Percentiles rank a stretch among this genome's conserved stretches.
phyloP scores from a whole-genome alignment of 805 yeast genomes.

The Blastobotrys chiropterorum region DNA sequence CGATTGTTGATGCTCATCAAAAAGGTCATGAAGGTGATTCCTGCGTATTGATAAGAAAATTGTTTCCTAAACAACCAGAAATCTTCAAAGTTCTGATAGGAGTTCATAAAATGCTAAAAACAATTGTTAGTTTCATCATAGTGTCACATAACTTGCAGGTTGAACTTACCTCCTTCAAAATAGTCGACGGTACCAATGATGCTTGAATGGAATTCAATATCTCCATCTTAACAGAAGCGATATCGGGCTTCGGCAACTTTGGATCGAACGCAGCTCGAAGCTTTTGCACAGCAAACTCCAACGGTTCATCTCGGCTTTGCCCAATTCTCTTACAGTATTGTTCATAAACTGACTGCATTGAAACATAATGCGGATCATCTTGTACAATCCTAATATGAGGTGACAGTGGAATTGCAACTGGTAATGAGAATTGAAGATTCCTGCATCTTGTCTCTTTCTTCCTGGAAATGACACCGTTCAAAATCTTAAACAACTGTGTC shows the following conservation, averaged over 20 bases:
- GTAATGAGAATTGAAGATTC: conserved; percentile 76
- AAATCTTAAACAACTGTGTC: conserved; percentile 82
- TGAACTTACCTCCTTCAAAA: conserved; percentile 52
- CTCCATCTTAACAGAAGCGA: conserved; percentile 82
- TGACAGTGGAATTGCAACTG: conserved; percentile 87
- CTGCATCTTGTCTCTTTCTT: conserved; percentile 87
- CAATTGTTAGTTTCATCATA: background rate
- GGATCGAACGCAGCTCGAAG: conserved; percentile 91
- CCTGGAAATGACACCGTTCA: conserved; percentile 72
- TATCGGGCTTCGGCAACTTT: conserved; percentile 86
- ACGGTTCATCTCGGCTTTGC: conserved; percentile 81
- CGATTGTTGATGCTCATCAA: conserved; percentile 91
- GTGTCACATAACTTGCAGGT: background rate
- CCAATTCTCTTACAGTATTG: conserved; percentile 69
- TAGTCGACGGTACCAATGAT: conserved; percentile 75
- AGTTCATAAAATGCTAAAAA: conserved; percentile 49
- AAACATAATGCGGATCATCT: conserved; percentile 70
- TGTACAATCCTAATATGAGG: conserved; percentile 88
- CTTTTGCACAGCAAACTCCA: conserved; percentile 78
- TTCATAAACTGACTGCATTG: conserved; percentile 81
- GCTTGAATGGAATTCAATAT: conserved; percentile 87
- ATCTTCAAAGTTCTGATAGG: conserved; percentile 77
- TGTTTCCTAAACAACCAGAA: conserved; percentile 97
- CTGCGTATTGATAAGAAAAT: conserved; percentile 90
- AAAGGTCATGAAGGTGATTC: conserved; percentile 85